Conservation (phyloP, 148 eudicot species). For the Dianthus caryophyllus region DNA sequence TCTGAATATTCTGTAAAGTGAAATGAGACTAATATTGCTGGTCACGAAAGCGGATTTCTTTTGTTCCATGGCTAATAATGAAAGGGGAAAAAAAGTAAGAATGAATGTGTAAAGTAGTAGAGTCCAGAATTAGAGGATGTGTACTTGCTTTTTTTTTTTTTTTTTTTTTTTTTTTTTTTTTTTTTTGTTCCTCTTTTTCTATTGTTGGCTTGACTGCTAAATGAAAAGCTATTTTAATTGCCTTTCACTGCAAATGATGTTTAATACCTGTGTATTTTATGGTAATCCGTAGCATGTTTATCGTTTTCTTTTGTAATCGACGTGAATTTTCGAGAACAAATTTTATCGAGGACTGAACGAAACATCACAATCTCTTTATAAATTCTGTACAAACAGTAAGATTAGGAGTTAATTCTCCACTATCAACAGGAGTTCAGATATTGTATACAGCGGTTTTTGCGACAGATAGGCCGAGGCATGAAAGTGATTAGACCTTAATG, state of each 20-base stretch:
- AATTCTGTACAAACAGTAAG: not conserved
- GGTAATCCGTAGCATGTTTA: no score
- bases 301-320: no score
- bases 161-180: no score
- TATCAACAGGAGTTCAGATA: conserved; percentile 1
- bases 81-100: conserved; percentile 6
- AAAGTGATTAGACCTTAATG: not conserved
- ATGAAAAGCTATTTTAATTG: conserved; percentile 18
- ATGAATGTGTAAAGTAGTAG: conserved; percentile 30
- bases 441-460: not conserved
- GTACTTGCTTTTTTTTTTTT: conserved; percentile 5
- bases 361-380: not conserved
- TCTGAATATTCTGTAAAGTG: no score
- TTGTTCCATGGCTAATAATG: conserved; percentile 13
- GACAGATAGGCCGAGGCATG: not conserved
- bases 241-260: not conserved
- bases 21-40: no score
- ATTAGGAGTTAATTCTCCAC: not conserved
- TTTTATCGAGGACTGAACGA: not conserved
- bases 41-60: not conserved
- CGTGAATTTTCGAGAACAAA: not conserved
- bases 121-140: conserved; percentile 16
- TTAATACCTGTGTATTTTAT: not conserved
- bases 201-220: conserved; percentile 3
- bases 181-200: conserved; percentile 4